These are phyloP conservation scores for Fusarium agapanthi DNA, from an alignment of 2,329 filamentous ascomycete species.

Conservation along the genomic window DNA sequence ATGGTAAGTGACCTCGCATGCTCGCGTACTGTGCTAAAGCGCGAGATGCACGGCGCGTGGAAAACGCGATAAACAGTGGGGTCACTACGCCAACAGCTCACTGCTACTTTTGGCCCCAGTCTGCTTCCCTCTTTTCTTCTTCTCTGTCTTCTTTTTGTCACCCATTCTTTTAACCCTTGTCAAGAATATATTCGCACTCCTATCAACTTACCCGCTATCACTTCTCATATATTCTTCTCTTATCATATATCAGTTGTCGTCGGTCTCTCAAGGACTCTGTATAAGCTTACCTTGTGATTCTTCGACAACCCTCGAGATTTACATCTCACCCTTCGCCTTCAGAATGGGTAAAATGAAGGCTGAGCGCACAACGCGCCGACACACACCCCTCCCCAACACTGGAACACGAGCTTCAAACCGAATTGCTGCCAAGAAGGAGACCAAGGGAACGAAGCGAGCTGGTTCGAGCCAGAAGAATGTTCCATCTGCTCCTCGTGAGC, in stretches of 20 bases:
- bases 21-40: neutral
- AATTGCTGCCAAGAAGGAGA: neutral
- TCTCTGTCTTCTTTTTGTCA: slow-evolving; percentile 5
- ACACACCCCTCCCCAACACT: neutral
- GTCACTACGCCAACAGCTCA: neutral
- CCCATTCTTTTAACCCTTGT: neutral
- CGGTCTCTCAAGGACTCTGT: neutral
- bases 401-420: neutral
- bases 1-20: neutral
- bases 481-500: neutral
- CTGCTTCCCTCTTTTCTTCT: neutral
- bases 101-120: too few species aligned
- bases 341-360: slow-evolving; percentile 16
- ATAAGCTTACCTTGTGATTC: neutral
- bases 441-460: neutral
- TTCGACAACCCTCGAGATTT: neutral
- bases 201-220: neutral
- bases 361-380: neutral
- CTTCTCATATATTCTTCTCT: neutral
- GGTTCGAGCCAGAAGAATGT: neutral
- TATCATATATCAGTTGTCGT: slow-evolving; percentile 1
- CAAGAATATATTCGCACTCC: slow-evolving; percentile 16
- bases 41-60: neutral
- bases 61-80: neutral
- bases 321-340: neutral